A percentile compares a stretch with the other conserved stretches of the same genome.
These are phyloP conservation scores for Exophiala xenobiotica DNA, from an alignment of 2,329 filamentous ascomycete genomes.

Conservation along the genomic window DNA sequence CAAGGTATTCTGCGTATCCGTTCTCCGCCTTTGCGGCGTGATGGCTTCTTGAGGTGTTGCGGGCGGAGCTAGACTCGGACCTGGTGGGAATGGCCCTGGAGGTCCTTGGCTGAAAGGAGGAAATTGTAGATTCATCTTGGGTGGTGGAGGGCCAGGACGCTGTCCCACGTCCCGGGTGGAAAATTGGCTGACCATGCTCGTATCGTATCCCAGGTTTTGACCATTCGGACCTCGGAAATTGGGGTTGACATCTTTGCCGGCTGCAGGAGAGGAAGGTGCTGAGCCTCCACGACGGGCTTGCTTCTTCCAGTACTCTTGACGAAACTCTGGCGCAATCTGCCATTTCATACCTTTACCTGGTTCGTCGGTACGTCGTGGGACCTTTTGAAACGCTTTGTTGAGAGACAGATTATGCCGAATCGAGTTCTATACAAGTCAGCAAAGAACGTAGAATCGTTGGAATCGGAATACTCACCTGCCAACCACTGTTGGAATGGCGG, in stretches of 20 bases:
- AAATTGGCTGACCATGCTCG: conserved; percentile 41
- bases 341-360: conserved; percentile 99
- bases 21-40: conserved; percentile 48
- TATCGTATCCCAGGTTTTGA: conserved; percentile 32
- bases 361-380: conserved; percentile 87
- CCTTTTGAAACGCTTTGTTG: conserved; percentile 92
- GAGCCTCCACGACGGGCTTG: conserved; percentile 45
- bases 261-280: conserved; percentile 46
- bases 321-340: conserved; percentile 81
- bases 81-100: conserved; percentile 17
- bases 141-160: conserved; percentile 12
- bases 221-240: conserved; percentile 40
- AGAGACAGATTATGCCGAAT: conserved; percentile 95
- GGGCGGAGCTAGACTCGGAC: conserved; percentile 36
- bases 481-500: conserved; percentile 77
- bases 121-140: conserved; percentile 24
- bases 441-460: neutral
- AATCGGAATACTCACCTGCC: conserved; percentile 67
- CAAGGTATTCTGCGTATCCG: conserved; percentile 32
- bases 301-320: conserved; percentile 83
- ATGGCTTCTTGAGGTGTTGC: conserved; percentile 45
- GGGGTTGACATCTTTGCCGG: conserved; percentile 41
- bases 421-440: conserved; percentile 64
- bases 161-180: conserved; percentile 31
- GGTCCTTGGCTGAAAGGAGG: conserved; percentile 20